Base-by-base conservation (phyloP, 768 basidiomycete species). In the Psilocybe azurescens region DNA sequence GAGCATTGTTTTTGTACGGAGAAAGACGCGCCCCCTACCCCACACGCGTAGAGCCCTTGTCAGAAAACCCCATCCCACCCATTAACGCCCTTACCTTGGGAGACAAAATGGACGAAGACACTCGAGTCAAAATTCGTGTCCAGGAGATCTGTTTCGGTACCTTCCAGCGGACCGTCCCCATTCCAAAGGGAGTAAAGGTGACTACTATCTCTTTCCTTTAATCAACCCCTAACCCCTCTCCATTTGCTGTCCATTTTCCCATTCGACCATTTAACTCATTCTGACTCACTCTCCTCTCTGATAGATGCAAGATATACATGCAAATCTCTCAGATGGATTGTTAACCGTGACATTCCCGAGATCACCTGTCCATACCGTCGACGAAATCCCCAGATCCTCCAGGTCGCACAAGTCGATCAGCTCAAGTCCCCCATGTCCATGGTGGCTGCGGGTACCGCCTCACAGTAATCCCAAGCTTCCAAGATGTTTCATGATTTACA, bases 301-400 rank as follows among this genome's bases (percentile, higher is more conserved):
- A 52, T 65, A 82, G 81, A 72, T 75, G 54, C 69, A 71, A 48
- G 76, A 79, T 53, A 70, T 81, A 30, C 70, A 59, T 5, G 79
- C 79, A 10, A 72, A 62, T 44, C 67, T 81, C 2, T 69, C 69
- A 18, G 77, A 79, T 30, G 81, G 81, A 20, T 72, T 82, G 70
- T 73, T 82, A 33, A 77, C 73, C 8, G 78, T 82, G 53, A 76
- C 78, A 41, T 82, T 79, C 78, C 81, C 81, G 5, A 74, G 73
- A 58, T 58, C 63, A 29, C 53, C 71, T 49, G 59, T 33, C 14
- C 41, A 44, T 10, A 44, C 41, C 52, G 39, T 63, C 41, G 44
- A 50, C 56, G 53, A 60, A 29, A 56, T 56, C 18, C 48, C 66
- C 44, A 44, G 32, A 30, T 54, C 62, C 32, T 6, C 56, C 16